A percentile compares a stretch with the other conserved stretches of the same genome.
phyloP scores from a whole-genome alignment of 495 filamentous ascomycete species.

The Talaromyces adpressus region DNA sequence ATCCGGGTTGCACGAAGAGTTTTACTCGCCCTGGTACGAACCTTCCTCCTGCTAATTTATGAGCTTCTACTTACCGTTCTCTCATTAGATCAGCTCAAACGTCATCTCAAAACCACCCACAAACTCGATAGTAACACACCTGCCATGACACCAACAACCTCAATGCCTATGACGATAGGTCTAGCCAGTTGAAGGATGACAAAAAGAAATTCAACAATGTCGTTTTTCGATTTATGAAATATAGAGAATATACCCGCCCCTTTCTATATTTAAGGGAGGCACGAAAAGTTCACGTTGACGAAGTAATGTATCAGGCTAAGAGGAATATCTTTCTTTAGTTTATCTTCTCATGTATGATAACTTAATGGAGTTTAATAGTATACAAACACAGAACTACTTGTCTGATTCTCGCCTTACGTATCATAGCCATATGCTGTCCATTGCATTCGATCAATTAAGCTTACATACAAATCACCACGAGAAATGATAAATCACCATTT shows the following conservation, averaged over 20 bases:
- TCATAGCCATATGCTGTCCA: background rate
- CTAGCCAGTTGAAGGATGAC: background rate
- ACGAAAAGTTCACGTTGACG: background rate
- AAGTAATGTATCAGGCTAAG: background rate
- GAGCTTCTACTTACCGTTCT: background rate
- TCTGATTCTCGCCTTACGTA: too few species aligned
- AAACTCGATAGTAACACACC: constrained; percentile 20
- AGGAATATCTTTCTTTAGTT: background rate
- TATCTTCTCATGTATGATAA: background rate
- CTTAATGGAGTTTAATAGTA: background rate
- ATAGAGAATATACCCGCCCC: background rate
- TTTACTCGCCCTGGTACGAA: constrained; percentile 40
- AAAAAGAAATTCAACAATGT: background rate
- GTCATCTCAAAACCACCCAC: constrained; percentile 37
- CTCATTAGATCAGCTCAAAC: constrained; percentile 37
- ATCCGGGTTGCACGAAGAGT: constrained; percentile 38
- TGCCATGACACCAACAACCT: background rate
- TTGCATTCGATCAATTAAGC: background rate
- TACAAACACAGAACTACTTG: background rate
- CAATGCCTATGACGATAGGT: background rate
- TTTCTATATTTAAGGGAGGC: background rate
- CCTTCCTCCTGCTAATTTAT: too few species aligned
- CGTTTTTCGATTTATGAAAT: background rate
- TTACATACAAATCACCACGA: background rate
- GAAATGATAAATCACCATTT: constrained; percentile 25